Conservation (phyloP, 2,329 filamentous ascomycete species). For the Ilyonectria robusta region DNA sequence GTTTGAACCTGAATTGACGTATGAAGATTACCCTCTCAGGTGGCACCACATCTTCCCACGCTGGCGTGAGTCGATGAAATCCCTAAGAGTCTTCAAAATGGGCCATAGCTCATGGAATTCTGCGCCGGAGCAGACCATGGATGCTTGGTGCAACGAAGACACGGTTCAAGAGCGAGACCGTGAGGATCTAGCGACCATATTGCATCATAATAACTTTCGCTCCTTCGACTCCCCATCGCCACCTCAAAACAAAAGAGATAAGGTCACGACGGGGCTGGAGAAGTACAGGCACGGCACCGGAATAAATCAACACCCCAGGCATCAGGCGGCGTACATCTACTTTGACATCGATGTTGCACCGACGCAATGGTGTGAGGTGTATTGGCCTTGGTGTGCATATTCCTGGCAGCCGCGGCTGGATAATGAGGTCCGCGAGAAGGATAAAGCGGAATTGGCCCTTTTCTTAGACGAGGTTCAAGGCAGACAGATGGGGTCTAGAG, state of each 20-base stretch:
- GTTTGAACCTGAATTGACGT: slow-evolving; percentile 7
- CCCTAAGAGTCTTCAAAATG: slow-evolving; percentile 23
- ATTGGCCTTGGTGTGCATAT: slow-evolving; percentile 7
- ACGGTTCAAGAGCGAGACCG: background rate
- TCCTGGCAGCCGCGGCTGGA: slow-evolving; percentile 11
- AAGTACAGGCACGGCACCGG: slow-evolving; percentile 9
- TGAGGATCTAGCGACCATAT: background rate
- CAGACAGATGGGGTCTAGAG: slow-evolving; percentile 6
- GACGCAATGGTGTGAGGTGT: slow-evolving; percentile 19
- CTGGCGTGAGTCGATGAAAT: slow-evolving; percentile 21
- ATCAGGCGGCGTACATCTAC: slow-evolving; percentile 19
- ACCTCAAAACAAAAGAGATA: background rate
- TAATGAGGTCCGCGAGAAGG: background rate
- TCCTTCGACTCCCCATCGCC: slow-evolving; percentile 17
- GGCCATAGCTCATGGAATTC: slow-evolving; percentile 18
- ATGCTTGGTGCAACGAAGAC: slow-evolving; percentile 4
- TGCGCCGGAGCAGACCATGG: slow-evolving; percentile 1
- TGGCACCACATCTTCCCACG: slow-evolving; percentile 20
- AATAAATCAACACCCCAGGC: slow-evolving; percentile 8
- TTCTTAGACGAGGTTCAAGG: background rate
- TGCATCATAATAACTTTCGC: slow-evolving; percentile 23
- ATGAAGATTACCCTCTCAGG: slow-evolving; percentile 12
- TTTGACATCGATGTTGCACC: slow-evolving; percentile 16
- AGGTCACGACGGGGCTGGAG: background rate
- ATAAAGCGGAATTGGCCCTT: background rate